Percentiles rank a stretch among this genome's conserved stretches.
phyloP scores from a whole-genome alignment of 257 asterid genomes.

The Galeopsis tetrahit region DNA sequence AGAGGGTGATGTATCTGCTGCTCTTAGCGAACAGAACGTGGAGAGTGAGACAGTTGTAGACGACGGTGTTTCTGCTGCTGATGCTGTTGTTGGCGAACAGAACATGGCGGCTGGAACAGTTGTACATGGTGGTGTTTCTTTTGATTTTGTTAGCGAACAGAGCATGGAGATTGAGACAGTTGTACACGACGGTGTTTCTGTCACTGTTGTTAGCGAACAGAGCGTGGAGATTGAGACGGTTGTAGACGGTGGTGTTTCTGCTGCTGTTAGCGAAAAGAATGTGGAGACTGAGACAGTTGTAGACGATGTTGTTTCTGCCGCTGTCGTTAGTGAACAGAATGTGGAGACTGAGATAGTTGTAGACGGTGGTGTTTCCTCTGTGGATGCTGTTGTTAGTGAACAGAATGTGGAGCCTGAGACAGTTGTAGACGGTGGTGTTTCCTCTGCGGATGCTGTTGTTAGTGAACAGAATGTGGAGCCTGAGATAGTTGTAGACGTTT shows the following conservation, averaged over 20 bases:
- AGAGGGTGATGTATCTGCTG: conserved; percentile 26
- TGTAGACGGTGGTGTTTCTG: conserved; percentile 11
- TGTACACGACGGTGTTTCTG: conserved; percentile 16
- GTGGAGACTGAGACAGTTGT: conserved; percentile 27
- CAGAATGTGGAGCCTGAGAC: too few species aligned
- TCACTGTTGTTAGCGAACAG: conserved; percentile 20
- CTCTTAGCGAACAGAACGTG: conserved; percentile 19
- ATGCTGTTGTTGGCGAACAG: too few species aligned
- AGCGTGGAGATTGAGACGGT: conserved; percentile 28
- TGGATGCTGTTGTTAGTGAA: too few species aligned
- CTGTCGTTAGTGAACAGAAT: conserved; percentile 15
- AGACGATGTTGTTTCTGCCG: conserved; percentile 15
- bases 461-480: too few species aligned
- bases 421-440: too few species aligned
- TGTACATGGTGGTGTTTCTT: conserved; percentile 14
- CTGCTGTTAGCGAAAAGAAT: conserved; percentile 21
- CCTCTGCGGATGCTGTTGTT: too few species aligned
- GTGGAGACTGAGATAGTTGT: too few species aligned
- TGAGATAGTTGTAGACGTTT: neutral
- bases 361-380: neutral
- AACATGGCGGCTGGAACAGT: too few species aligned
- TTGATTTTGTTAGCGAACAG: conserved; percentile 20
- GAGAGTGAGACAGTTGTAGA: conserved; percentile 27
- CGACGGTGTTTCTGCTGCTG: too few species aligned
- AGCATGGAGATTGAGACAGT: conserved; percentile 27